These are phyloP conservation scores for Tinospora cordifolia DNA, from an alignment of 164 flowering plant species.

Conservation along the genomic window DNA sequence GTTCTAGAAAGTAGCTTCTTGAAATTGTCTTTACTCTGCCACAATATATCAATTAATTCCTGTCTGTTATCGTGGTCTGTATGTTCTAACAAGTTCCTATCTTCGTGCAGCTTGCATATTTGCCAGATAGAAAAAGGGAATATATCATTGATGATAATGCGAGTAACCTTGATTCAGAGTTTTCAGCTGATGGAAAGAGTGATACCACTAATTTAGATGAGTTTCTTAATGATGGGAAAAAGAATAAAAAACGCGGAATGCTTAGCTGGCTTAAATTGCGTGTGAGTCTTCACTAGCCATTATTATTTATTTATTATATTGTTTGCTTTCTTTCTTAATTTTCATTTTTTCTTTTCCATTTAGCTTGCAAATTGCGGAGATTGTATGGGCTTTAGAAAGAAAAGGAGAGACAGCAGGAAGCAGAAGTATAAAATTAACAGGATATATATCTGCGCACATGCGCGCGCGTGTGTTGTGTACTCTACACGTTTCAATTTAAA, in stretches of 20 bases:
- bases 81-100: background rate
- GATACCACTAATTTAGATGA: conserved; percentile 44
- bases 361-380: background rate
- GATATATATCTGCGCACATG: too few species aligned
- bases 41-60: background rate
- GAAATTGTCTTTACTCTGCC: background rate
- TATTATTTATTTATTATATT: too few species aligned
- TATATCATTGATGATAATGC: conserved; percentile 55
- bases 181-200: conserved; percentile 42
- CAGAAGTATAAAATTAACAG: background rate
- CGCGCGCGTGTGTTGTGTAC: too few species aligned
- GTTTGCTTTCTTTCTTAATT: conserved; percentile 1
- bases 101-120: conserved; percentile 65
- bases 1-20: background rate
- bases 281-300: conserved; percentile 29
- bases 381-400: background rate
- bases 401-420: background rate
- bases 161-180: conserved; percentile 53
- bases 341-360: conserved; percentile 3
- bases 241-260: conserved; percentile 60
- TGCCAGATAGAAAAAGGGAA: conserved; percentile 70
- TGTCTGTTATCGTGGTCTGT: background rate
- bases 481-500: too few species aligned
- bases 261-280: conserved; percentile 76
- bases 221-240: conserved; percentile 44